Evolutionary conservation across 164 flowering plant genomes (phyloP), one percentile per base, ranked within the genome.

Genomic region (Platanus orientalis): DNA sequence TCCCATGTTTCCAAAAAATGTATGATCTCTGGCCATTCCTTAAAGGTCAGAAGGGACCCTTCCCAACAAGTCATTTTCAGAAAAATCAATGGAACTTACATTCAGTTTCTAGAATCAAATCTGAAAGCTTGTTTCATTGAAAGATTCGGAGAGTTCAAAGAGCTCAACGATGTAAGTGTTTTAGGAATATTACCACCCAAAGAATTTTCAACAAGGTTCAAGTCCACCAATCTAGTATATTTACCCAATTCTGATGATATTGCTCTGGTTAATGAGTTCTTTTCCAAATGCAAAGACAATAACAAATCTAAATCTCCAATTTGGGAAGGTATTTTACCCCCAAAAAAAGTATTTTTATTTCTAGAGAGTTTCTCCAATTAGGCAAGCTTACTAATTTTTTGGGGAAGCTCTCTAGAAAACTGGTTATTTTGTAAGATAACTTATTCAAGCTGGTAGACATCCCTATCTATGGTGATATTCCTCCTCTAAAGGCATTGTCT

Each of bases 111-210:
- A 97, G 97, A 59, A 95, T 83, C 0, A 32, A 14, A 12, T 97
- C 99, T 0, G 76, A 71, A 14, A 94, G 80, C 58, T 60, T 66
- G 75, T 94, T 94, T 21, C 69, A 23, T n/a, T 0, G 97, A 94
- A 7, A 94, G 73, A 71, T 92, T 91, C 68, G 92, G 73, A 25
- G 96, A 81, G 75, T 91, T 92, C 83, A 94, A 70, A 26, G 86
- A 77, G 77, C 68, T 70, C 79, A 95, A 73, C 25, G 16, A 50
- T 9, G 92, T 54, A n/a, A 95, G 44, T 7, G 71, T 54, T 28
- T 17, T 29, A 0, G 99, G 97, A 30, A 95, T 88, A 12, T 42
- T 52, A 44, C 97, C 95, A 56, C 47, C 79, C 27, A 95, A 73
- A 21, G 72, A 73, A 74, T 95, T 95, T 32, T 64, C 50, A 11